Percentiles rank a stretch among this genome's conserved stretches.
These are phyloP conservation scores for Nematocida sp. DNA, from an alignment of 371 early-diverging fungal genomes.

Conservation along the genomic window DNA sequence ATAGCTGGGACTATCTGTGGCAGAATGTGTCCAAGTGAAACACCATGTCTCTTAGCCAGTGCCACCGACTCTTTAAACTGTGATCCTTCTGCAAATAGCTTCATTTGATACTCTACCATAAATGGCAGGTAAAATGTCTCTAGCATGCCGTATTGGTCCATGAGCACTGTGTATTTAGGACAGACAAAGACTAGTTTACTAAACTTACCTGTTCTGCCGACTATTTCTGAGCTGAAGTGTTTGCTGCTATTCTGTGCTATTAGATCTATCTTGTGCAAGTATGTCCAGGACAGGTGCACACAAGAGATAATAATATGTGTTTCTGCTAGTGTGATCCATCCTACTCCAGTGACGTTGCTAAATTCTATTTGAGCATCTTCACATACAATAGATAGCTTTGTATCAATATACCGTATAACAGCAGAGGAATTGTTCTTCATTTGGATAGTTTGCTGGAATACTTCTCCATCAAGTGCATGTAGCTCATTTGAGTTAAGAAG, in stretches of 20 bases:
- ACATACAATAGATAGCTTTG: no score
- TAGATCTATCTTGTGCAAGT: background rate
- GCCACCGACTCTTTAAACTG: background rate
- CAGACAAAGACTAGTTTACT: slow-evolving; percentile 24
- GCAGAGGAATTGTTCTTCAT: no score
- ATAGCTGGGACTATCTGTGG: background rate
- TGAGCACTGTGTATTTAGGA: background rate
- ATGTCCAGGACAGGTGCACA: slow-evolving; percentile 6
- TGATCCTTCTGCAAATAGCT: background rate
- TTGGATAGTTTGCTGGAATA: no score
- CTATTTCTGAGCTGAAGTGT: background rate
- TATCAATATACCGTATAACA: no score
- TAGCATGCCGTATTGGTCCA: slow-evolving; percentile 28
- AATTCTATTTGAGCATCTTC: no score
- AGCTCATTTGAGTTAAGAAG: background rate
- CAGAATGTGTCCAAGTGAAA: background rate
- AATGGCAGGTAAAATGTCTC: slow-evolving; percentile 28
- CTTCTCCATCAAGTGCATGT: no score
- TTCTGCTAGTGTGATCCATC: background rate
- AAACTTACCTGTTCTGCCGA: slow-evolving; percentile 19
- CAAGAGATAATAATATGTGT: background rate
- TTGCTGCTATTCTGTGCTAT: background rate
- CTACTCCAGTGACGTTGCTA: slow-evolving; percentile 4
- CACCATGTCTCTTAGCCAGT: slow-evolving; percentile 27
- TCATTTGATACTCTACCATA: slow-evolving; percentile 12